Conservation (phyloP, 2,329 filamentous ascomycete species). For the Colletotrichum spaethianum region DNA sequence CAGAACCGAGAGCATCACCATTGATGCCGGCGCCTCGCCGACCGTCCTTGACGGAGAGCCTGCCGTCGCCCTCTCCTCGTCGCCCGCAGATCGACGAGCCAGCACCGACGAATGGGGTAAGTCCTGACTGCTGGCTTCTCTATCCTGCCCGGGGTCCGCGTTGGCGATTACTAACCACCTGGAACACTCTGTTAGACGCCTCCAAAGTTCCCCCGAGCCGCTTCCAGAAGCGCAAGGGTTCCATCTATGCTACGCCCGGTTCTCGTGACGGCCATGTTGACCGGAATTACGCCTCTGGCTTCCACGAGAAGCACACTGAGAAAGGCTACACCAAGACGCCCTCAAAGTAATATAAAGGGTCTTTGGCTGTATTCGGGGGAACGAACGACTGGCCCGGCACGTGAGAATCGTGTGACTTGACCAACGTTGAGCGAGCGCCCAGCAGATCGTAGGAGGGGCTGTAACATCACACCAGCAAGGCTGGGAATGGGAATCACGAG, state of each 20-base stretch:
- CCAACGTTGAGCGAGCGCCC: neutral
- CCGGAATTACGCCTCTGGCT: slow-evolving; percentile 70
- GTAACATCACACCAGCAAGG: neutral
- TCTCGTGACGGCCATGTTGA: slow-evolving; percentile 77
- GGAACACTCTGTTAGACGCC: slow-evolving; percentile 62
- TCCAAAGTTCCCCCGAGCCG: slow-evolving; percentile 77
- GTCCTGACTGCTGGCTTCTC: slow-evolving; percentile 41
- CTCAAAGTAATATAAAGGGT: slow-evolving; percentile 5
- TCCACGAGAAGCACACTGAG: slow-evolving; percentile 72
- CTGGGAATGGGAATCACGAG: neutral
- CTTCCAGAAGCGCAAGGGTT: slow-evolving; percentile 79
- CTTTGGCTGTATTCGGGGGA: neutral
- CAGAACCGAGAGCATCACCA: slow-evolving; percentile 21
- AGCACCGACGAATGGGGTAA: slow-evolving; percentile 66
- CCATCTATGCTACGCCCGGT: slow-evolving; percentile 76
- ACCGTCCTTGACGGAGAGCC: slow-evolving; percentile 15
- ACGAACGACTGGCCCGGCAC: neutral
- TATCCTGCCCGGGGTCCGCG: neutral
- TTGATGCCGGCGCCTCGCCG: slow-evolving; percentile 15
- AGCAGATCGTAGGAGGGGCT: neutral
- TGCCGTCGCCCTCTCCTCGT: slow-evolving; percentile 26
- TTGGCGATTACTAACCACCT: slow-evolving; percentile 23
- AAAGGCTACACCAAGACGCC: slow-evolving; percentile 59
- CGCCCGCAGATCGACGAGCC: slow-evolving; percentile 52
- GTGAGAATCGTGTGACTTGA: neutral